Conservation (phyloP, 1,284 basidiomycete genomes). For the Mycena citricolor region DNA sequence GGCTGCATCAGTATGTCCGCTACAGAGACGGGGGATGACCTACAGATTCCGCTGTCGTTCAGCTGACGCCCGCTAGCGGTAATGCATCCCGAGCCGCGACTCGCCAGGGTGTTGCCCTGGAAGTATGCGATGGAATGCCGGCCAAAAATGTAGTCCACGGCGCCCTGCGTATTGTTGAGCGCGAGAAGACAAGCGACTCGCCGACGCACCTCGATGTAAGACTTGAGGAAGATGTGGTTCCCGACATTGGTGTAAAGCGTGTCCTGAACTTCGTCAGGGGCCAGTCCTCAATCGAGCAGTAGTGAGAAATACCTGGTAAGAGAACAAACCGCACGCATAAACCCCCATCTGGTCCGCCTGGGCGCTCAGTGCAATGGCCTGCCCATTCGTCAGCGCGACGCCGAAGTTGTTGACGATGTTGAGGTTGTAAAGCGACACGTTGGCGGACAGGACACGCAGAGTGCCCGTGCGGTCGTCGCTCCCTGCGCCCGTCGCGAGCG, state of each 20-base stretch:
- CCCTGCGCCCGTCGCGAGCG: conserved; percentile 42
- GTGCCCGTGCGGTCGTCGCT: conserved; percentile 57
- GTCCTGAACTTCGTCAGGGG: conserved; percentile 6
- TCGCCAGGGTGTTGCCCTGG: conserved; percentile 45
- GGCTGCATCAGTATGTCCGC: background rate
- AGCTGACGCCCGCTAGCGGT: conserved; percentile 52
- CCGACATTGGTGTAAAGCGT: conserved; percentile 38
- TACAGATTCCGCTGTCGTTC: conserved; percentile 50
- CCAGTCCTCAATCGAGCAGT: background rate
- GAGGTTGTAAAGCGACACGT: conserved; percentile 56
- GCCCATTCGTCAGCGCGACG: conserved; percentile 34
- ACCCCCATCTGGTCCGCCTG: conserved; percentile 51
- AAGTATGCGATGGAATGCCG: conserved; percentile 44
- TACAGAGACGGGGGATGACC: conserved; percentile 16
- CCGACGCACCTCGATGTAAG: conserved; percentile 48
- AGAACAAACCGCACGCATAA: conserved; percentile 52
- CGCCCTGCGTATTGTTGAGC: conserved; percentile 39
- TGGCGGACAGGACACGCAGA: conserved; percentile 48
- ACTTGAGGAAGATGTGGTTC: conserved; percentile 48
- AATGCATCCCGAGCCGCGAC: conserved; percentile 44
- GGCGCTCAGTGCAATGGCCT: conserved; percentile 55
- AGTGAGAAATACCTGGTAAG: conserved; percentile 40
- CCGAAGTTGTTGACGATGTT: conserved; percentile 56
- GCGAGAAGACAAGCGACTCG: too few species aligned
- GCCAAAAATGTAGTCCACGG: conserved; percentile 56